Conservation (phyloP, 179 eudicot genomes). For the Sideroxylon spinosum region DNA sequence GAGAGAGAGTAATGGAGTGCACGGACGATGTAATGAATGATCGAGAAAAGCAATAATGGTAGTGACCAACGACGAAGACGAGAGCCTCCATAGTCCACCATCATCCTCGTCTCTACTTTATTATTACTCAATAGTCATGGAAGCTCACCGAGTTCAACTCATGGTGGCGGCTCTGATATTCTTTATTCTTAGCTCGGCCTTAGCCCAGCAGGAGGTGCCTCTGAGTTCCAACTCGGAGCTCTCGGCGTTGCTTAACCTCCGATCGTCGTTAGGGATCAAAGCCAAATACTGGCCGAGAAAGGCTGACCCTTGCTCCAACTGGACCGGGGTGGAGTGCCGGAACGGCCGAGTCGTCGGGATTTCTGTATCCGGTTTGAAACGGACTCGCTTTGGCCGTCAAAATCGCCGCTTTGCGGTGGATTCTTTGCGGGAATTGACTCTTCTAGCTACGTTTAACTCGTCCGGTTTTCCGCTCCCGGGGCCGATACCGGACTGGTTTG, state of each 20-base stretch:
- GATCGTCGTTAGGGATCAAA: slow-evolving; percentile 58
- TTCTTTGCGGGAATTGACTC: slow-evolving; percentile 49
- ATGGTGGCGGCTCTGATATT: slow-evolving; percentile 13
- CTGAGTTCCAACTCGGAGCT: slow-evolving; percentile 37
- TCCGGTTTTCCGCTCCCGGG: slow-evolving; percentile 56
- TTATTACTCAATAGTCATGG: slow-evolving; percentile 6
- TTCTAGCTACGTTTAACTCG: slow-evolving; percentile 49
- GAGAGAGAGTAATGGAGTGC: too few species aligned
- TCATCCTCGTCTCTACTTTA: background rate
- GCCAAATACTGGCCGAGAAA: slow-evolving; percentile 73
- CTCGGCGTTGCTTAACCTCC: slow-evolving; percentile 55
- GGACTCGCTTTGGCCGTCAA: slow-evolving; percentile 43
- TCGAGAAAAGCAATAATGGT: background rate
- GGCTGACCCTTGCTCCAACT: slow-evolving; percentile 45
- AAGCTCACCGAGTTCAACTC: slow-evolving; percentile 8
- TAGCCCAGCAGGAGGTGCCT: slow-evolving; percentile 20
- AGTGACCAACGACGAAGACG: background rate
- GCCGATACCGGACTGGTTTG: slow-evolving; percentile 71
- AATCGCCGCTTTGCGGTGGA: slow-evolving; percentile 65
- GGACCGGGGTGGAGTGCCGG: slow-evolving; percentile 60
- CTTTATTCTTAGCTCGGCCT: slow-evolving; percentile 25
- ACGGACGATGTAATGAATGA: too few species aligned
- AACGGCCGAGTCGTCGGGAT: slow-evolving; percentile 55
- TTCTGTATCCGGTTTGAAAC: slow-evolving; percentile 51
- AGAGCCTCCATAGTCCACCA: background rate